phyloP scores from a whole-genome alignment of 2,329 filamentous ascomycete genomes.

The Colletotrichum agaves region DNA sequence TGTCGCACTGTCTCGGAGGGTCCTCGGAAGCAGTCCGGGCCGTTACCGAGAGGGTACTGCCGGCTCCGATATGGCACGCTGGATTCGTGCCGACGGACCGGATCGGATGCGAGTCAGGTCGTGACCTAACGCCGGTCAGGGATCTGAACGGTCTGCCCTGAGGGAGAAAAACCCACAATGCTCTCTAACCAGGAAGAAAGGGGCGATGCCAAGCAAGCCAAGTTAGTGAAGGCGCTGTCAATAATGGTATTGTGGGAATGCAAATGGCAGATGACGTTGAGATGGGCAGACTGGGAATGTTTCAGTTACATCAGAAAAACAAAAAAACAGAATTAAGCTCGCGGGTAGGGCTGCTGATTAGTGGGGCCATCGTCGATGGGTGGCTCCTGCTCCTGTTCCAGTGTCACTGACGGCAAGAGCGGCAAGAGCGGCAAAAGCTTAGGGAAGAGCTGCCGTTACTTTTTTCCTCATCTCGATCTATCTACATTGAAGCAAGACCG shows the following conservation, averaged over 20 bases:
- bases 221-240: not conserved
- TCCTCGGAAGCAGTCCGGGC: not conserved
- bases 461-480: not conserved
- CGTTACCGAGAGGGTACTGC: not conserved
- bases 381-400: not conserved
- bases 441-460: not conserved
- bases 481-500: too few species aligned
- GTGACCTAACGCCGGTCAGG: not conserved
- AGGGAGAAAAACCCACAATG: too few species aligned
- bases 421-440: not conserved
- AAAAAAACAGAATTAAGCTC: conserved; percentile 34
- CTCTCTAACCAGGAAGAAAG: not conserved
- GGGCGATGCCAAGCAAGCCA: not conserved
- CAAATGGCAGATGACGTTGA: not conserved
- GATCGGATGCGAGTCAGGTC: not conserved
- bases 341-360: conserved; percentile 32
- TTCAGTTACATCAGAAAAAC: conserved; percentile 20
- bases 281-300: not conserved
- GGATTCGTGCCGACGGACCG: not conserved
- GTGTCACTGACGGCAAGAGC: not conserved
- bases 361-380: conserved; percentile 14
- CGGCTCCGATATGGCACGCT: not conserved
- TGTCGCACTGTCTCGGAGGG: too few species aligned
- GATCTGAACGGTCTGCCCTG: not conserved
- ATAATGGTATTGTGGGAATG: not conserved